Evolutionary conservation across 1,284 basidiomycete genomes (phyloP).

Genomic region (Pseudozyma sp.): DNA sequence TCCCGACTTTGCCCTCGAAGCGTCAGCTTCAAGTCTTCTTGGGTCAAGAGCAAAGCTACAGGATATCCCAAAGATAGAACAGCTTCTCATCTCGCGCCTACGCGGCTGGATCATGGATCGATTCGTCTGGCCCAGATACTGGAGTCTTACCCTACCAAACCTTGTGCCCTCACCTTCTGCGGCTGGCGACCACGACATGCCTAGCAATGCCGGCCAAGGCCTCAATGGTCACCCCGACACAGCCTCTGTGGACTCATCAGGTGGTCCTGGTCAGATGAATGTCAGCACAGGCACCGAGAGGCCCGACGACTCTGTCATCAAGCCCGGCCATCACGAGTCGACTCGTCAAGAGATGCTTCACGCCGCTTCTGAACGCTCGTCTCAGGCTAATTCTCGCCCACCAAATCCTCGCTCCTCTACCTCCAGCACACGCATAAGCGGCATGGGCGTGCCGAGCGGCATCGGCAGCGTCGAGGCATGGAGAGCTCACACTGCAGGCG

Average conservation of each 20-base stretch:
- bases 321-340: conserved; percentile 44
- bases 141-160: conserved; percentile 70
- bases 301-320: conserved; percentile 37
- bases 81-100: conserved; percentile 72
- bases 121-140: conserved; percentile 72
- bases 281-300: conserved; percentile 33
- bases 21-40: conserved; percentile 72
- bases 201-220: background rate
- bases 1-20: conserved; percentile 73
- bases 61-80: conserved; percentile 75
- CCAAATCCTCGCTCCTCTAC: conserved; percentile 21
- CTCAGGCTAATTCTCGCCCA: conserved; percentile 4
- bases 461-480: conserved; percentile 49
- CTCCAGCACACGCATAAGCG: conserved; percentile 5
- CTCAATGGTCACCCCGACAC: background rate
- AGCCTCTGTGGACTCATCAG: conserved; percentile 4
- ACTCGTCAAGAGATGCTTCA: conserved; percentile 39
- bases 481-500: conserved; percentile 46
- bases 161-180: conserved; percentile 41
- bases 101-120: conserved; percentile 72
- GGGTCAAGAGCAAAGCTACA: conserved; percentile 74
- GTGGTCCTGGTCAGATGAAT: conserved; percentile 34
- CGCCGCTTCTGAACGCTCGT: conserved; percentile 9
- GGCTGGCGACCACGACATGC: conserved; percentile 1
- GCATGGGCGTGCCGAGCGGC: conserved; percentile 12